Evolutionary conservation across 768 basidiomycete species (phyloP), one percentile per base, ranked within the genome.

Genomic region (Mycena capillaripes): DNA sequence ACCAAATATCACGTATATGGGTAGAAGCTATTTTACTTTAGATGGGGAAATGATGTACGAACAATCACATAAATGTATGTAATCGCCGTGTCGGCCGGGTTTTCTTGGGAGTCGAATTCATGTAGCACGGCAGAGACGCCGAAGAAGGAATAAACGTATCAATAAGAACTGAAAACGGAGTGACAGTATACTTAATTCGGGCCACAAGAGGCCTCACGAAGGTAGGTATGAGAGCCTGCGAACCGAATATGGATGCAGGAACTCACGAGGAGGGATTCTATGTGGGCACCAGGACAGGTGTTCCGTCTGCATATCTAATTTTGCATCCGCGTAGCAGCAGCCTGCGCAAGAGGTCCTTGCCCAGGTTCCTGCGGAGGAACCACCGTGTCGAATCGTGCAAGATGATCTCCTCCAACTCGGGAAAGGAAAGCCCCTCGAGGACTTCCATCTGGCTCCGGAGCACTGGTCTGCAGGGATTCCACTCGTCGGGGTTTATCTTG

Each of bases 271-370:
- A 21, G 6, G 19, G 58, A 38, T 59, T 59, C 58, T 59, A 59
- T 59, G 38, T 27, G 58, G 58, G 40, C 8, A 66, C 12, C 30
- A 6, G 8, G 32, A 63, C 42, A 21, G 52, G 30, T 36, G 21
- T 23, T 21, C 87, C 70, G 52, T 71, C 70, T n/a, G 65, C 70
- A 34, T 66, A 65, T 14, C 25, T 42, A 17, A 66, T 38, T 2
- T 17, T 27, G 23, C 44, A 60, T 21, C 70, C 70, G 8, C 58
- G 55, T 3, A 21, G 25, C 11, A 60, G 16, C 56, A 71, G 34
- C 25, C 63, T 34, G 27, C 70, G 32, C 25, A 71, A 7, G 8
- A 66, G 25, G 14, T 71, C 70, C 38, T 44, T 27, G 44, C 70
- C 70, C 16, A 56, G 2, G 19, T 71, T 63, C 25, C 63, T 48